Conservation (phyloP, 495 filamentous ascomycete species). For the Talaromyces nanjingensis region DNA sequence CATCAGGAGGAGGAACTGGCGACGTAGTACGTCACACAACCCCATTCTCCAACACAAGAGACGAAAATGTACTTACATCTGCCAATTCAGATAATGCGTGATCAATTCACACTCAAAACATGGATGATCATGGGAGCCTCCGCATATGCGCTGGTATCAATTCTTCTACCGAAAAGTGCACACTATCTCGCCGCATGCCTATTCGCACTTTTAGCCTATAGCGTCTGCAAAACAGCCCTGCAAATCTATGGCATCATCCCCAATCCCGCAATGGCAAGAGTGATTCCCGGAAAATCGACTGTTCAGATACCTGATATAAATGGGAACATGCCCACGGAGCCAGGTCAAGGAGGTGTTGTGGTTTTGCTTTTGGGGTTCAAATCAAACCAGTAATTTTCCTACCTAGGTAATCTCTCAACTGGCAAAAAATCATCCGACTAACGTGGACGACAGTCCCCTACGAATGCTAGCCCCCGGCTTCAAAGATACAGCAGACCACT, state of each 20-base stretch:
- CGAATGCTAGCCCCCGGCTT: conserved; percentile 25
- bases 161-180: conserved; percentile 10
- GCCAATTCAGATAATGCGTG: conserved; percentile 9
- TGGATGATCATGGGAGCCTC: conserved; percentile 39
- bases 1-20: too few relatives aligned
- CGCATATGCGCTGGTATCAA: conserved; percentile 26
- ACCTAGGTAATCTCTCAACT: neutral
- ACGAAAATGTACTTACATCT: neutral
- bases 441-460: conserved; percentile 13
- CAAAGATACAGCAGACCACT: conserved; percentile 17
- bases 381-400: conserved; percentile 27
- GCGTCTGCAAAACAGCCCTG: conserved; percentile 15
- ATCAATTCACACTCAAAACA: conserved; percentile 26
- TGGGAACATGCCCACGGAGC: conserved; percentile 21
- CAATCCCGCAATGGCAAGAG: conserved; percentile 29
- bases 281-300: conserved; percentile 24
- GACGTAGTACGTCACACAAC: too few relatives aligned
- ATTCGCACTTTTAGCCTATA: conserved; percentile 19
- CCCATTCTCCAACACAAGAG: too few relatives aligned
- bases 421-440: neutral
- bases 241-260: conserved; percentile 20
- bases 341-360: conserved; percentile 24
- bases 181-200: neutral
- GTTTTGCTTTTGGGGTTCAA: conserved; percentile 29
- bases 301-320: conserved; percentile 28